These are phyloP conservation scores for Quambalaria eucalypti DNA, from an alignment of 1,284 basidiomycete species.

Conservation along the genomic window DNA sequence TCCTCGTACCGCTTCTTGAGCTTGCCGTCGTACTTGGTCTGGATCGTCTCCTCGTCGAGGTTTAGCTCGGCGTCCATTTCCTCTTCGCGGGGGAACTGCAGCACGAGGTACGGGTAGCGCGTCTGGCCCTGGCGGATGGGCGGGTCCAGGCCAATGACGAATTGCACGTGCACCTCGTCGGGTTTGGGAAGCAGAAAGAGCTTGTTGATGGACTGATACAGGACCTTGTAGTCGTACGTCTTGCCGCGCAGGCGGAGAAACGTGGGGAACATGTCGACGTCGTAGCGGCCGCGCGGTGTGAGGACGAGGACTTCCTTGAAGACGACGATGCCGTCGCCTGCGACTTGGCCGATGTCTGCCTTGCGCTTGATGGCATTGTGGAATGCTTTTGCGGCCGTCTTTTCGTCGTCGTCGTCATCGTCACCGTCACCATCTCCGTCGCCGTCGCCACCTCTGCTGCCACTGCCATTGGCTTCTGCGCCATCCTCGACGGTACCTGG, in stretches of 20 bases:
- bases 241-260: slow-evolving; percentile 91
- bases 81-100: slow-evolving; percentile 93
- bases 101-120: slow-evolving; percentile 90
- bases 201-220: slow-evolving; percentile 77
- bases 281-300: slow-evolving; percentile 87
- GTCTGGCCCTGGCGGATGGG: slow-evolving; percentile 98
- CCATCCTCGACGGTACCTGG: slow-evolving; percentile 60
- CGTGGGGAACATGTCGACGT: slow-evolving; percentile 93
- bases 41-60: slow-evolving; percentile 59
- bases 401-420: slow-evolving; percentile 51
- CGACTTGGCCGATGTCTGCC: slow-evolving; percentile 85
- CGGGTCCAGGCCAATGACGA: slow-evolving; percentile 58
- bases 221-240: slow-evolving; percentile 97
- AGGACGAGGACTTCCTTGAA: slow-evolving; percentile 95
- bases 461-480: slow-evolving; percentile 3
- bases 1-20: slow-evolving; percentile 85
- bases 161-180: slow-evolving; percentile 89
- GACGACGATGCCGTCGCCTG: slow-evolving; percentile 83
- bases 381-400: slow-evolving; percentile 89
- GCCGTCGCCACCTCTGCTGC: slow-evolving; percentile 50
- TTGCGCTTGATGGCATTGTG: slow-evolving; percentile 93
- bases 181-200: slow-evolving; percentile 86
- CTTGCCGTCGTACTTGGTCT: slow-evolving; percentile 60
- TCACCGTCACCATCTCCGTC: slow-evolving; percentile 52
- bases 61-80: slow-evolving; percentile 94